These are phyloP conservation scores for Geopyxis carbonaria DNA, from an alignment of 495 filamentous ascomycete genomes.

Conservation along the genomic window DNA sequence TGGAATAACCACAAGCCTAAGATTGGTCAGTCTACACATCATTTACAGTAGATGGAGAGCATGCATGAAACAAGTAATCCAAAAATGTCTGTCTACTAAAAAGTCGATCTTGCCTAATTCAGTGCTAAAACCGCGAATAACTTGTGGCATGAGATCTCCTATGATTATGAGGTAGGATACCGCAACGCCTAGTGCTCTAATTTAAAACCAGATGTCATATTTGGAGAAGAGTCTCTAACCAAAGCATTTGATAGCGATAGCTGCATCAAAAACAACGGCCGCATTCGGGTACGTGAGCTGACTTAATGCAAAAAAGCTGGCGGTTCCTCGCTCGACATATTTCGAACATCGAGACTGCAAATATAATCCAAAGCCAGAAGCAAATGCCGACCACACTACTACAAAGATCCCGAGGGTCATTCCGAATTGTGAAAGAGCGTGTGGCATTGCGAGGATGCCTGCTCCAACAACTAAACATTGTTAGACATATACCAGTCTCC, in stretches of 20 bases:
- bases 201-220: background rate
- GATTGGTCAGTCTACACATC: conserved; percentile 4
- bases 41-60: conserved; percentile 19
- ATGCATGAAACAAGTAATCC: conserved; percentile 94
- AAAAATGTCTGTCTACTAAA: conserved; percentile 78
- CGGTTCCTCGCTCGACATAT: conserved; percentile 69
- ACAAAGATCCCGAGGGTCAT: conserved; percentile 66
- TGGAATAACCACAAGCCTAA: conserved; percentile 80
- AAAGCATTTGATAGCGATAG: conserved; percentile 96
- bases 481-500: conserved; percentile 6
- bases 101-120: conserved; percentile 43
- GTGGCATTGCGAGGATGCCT: conserved; percentile 85
- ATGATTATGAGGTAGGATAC: conserved; percentile 98
- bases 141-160: conserved; percentile 93
- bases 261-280: conserved; percentile 84
- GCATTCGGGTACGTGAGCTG: conserved; percentile 96
- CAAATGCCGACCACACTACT: conserved; percentile 76
- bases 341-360: conserved; percentile 81
- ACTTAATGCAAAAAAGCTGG: conserved; percentile 81
- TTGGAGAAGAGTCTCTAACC: conserved; percentile 26
- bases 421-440: conserved; percentile 80
- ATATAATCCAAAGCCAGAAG: conserved; percentile 84
- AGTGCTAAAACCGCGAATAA: conserved; percentile 58
- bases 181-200: conserved; percentile 42
- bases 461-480: conserved; percentile 63